Percentiles rank a stretch among this genome's conserved stretches.
phyloP scores from a whole-genome alignment of 768 basidiomycete species.

The Fibroporia radiculosa region DNA sequence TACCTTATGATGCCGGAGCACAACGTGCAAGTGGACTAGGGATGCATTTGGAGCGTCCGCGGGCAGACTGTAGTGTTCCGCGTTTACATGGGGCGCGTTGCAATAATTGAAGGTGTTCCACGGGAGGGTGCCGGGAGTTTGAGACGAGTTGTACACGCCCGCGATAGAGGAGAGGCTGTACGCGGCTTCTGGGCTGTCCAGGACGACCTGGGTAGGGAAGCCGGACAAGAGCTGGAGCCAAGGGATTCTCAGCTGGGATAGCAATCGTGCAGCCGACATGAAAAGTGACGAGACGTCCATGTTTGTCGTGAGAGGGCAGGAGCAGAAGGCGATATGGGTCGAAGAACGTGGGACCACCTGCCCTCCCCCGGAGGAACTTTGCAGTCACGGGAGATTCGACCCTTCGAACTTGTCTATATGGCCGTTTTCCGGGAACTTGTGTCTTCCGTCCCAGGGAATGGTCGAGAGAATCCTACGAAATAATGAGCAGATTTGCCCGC shows the following conservation, averaged over 20 bases:
- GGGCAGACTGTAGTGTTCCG: conserved; percentile 29
- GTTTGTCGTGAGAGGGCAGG: no score
- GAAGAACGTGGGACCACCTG: no score
- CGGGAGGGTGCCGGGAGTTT: conserved; percentile 30
- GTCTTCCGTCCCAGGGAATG: no score
- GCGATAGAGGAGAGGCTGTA: background rate
- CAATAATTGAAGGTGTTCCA: conserved; percentile 51
- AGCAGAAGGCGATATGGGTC: no score
- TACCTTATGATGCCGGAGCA: conserved; percentile 44
- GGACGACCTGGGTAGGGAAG: background rate
- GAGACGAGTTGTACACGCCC: conserved; percentile 38
- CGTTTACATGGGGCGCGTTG: conserved; percentile 41
- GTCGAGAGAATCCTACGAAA: no score
- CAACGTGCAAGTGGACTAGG: conserved; percentile 33
- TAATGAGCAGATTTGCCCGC: no score
- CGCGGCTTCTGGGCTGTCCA: background rate
- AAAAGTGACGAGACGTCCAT: no score
- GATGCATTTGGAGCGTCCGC: conserved; percentile 20
- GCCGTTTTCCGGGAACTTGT: no score
- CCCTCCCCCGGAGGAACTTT: no score
- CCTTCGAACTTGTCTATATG: no score
- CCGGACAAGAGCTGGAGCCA: background rate
- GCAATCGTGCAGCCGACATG: no score
- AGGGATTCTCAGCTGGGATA: background rate
- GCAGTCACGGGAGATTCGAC: no score